Conservation (phyloP, 2,329 filamentous ascomycete species). For the Hysterium pulicare region DNA sequence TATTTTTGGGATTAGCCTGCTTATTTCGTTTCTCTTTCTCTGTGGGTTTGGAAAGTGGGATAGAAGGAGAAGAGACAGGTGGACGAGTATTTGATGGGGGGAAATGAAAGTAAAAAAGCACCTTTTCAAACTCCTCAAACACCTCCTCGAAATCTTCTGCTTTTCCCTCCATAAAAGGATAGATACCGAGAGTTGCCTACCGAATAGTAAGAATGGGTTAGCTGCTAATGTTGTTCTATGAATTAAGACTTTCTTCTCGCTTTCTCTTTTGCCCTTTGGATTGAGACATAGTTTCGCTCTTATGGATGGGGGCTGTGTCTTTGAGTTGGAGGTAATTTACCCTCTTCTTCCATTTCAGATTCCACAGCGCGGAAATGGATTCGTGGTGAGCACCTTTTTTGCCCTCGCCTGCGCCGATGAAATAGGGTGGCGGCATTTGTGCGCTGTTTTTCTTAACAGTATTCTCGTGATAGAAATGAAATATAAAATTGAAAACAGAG, state of each 20-base stretch:
- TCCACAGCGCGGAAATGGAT: conserved; percentile 52
- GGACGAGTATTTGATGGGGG: background rate
- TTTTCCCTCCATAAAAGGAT: conserved; percentile 67
- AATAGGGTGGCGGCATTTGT: background rate
- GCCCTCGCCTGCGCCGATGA: background rate
- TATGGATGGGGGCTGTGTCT: background rate
- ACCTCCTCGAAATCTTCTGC: conserved; percentile 65
- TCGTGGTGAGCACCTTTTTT: conserved; percentile 25
- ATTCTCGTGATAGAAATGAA: background rate
- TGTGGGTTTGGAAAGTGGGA: too few species aligned
- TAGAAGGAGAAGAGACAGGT: background rate
- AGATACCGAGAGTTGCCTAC: conserved; percentile 50
- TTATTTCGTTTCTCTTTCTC: background rate
- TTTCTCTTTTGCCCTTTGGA: too few species aligned
- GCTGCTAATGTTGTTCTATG: conserved; percentile 11
- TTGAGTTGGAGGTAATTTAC: conserved; percentile 38
- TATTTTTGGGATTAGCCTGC: conserved; percentile 1
- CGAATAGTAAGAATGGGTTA: conserved; percentile 37
- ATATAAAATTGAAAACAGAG: background rate
- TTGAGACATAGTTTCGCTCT: background rate
- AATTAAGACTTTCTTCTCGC: too few species aligned
- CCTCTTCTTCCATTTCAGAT: conserved; percentile 67
- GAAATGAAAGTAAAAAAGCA: too few species aligned
- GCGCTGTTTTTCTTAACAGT: background rate
- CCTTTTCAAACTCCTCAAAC: conserved; percentile 58